phyloP scores from a whole-genome alignment of 768 basidiomycete species.

The Boletus pseudopeckii region DNA sequence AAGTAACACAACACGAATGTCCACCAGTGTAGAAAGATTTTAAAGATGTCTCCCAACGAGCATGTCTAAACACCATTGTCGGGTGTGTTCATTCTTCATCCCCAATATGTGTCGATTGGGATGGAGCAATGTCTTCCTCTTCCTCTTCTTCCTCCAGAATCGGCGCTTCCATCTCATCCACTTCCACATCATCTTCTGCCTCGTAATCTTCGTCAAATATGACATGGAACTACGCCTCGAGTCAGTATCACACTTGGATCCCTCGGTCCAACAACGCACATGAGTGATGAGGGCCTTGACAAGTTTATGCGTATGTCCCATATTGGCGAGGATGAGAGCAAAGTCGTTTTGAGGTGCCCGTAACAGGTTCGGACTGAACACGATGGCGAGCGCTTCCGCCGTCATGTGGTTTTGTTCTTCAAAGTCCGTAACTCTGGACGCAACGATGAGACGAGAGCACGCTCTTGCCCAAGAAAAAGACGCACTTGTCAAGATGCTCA shows the following conservation, averaged over 20 bases:
- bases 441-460: background rate
- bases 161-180: constrained; percentile 63
- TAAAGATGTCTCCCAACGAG: constrained; percentile 6
- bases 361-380: constrained; percentile 79
- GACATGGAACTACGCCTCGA: constrained; percentile 46
- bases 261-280: constrained; percentile 41
- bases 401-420: constrained; percentile 92
- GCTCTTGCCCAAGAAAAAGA: constrained; percentile 1
- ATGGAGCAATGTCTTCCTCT: constrained; percentile 37
- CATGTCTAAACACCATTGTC: constrained; percentile 9
- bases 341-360: constrained; percentile 79
- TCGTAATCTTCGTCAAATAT: constrained; percentile 75
- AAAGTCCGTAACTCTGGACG: constrained; percentile 72
- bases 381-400: constrained; percentile 77
- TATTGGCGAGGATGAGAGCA: constrained; percentile 72
- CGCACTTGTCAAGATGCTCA: constrained; percentile 78
- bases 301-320: constrained; percentile 74
- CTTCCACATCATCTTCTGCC: constrained; percentile 51
- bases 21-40: constrained; percentile 11
- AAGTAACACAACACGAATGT: constrained; percentile 27
- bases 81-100: constrained; percentile 18
- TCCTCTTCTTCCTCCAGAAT: constrained; percentile 62
- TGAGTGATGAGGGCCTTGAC: constrained; percentile 74
- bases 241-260: background rate
- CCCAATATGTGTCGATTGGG: constrained; percentile 21